Evolutionary conservation across 2,329 filamentous ascomycete species (phyloP).

Genomic region (Byssochlamys sp.): DNA sequence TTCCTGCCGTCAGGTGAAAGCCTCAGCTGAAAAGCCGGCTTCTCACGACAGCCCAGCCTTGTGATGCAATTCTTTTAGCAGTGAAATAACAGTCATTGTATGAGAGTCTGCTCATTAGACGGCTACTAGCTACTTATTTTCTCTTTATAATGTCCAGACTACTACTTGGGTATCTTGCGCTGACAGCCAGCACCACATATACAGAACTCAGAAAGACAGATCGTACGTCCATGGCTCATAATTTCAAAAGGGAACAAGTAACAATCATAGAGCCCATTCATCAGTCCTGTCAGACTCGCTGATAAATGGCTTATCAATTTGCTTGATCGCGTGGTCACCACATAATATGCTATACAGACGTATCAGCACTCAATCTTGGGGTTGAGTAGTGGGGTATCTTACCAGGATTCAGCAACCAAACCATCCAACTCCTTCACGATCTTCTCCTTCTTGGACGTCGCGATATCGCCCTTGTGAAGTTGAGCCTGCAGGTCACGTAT

Average conservation of each 20-base stretch:
- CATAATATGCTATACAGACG: slow-evolving; percentile 64
- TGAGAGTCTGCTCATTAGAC: background rate
- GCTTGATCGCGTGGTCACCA: slow-evolving; percentile 87
- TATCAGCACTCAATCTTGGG: background rate
- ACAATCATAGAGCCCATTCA: slow-evolving; percentile 65
- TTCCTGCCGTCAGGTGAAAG: background rate
- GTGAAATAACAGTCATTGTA: background rate
- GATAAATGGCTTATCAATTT: slow-evolving; percentile 88
- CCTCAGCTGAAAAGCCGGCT: background rate
- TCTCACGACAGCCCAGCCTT: background rate
- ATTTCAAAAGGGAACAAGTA: background rate
- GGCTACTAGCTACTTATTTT: background rate
- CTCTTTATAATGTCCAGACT: background rate
- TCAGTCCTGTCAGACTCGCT: slow-evolving; percentile 59
- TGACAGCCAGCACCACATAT: background rate
- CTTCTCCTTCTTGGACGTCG: slow-evolving; percentile 63
- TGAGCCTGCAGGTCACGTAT: slow-evolving; percentile 79
- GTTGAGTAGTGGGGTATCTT: slow-evolving; percentile 24
- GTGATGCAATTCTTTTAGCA: background rate
- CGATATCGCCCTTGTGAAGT: slow-evolving; percentile 65
- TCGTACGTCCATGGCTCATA: background rate
- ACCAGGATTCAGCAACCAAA: slow-evolving; percentile 86
- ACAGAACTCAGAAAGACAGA: background rate
- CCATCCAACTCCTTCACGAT: slow-evolving; percentile 82
- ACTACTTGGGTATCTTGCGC: background rate